Percentiles rank a stretch among this genome's conserved stretches.
Conservation (phyloP, 805 yeast genomes). For the Candida broadrunensis region DNA sequence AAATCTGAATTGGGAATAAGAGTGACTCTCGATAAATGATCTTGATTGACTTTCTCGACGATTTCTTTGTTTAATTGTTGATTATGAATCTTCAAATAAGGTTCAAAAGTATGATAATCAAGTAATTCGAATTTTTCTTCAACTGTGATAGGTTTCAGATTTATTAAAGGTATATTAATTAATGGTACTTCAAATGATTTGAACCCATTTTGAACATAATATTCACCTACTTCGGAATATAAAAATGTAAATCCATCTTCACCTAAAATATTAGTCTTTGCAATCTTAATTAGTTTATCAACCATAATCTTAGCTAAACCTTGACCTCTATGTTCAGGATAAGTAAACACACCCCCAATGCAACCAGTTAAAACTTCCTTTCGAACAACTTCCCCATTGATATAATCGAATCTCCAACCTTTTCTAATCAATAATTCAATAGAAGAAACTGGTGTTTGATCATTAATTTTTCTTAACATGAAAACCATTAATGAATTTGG, state of each 20-base stretch:
- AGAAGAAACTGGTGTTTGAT: slow-evolving; percentile 23
- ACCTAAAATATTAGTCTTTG: slow-evolving; percentile 21
- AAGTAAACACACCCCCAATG: slow-evolving; percentile 42
- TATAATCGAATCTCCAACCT: slow-evolving; percentile 20
- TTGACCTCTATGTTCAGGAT: slow-evolving; percentile 31
- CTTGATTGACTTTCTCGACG: slow-evolving; percentile 16
- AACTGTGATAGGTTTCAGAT: not conserved
- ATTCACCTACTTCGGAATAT: slow-evolving; percentile 44
- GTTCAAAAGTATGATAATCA: slow-evolving; percentile 28
- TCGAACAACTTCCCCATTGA: slow-evolving; percentile 12
- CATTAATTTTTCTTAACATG: slow-evolving; percentile 13
- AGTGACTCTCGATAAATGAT: slow-evolving; percentile 29
- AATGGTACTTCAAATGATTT: slow-evolving; percentile 35
- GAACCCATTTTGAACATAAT: slow-evolving; percentile 36
- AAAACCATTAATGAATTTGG: slow-evolving; percentile 10
- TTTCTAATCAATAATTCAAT: slow-evolving; percentile 32
- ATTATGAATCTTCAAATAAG: slow-evolving; percentile 17
- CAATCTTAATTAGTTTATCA: slow-evolving; percentile 28
- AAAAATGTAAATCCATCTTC: slow-evolving; percentile 33
- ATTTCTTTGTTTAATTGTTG: slow-evolving; percentile 17
- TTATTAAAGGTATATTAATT: slow-evolving; percentile 17
- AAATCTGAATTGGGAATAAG: slow-evolving; percentile 22
- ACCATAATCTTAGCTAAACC: slow-evolving; percentile 40
- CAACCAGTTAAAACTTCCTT: slow-evolving; percentile 28
- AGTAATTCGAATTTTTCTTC: slow-evolving; percentile 12